Evolutionary conservation across 345 rosid genomes (phyloP).

Genomic region (Eucalyptus erythrocorys): DNA sequence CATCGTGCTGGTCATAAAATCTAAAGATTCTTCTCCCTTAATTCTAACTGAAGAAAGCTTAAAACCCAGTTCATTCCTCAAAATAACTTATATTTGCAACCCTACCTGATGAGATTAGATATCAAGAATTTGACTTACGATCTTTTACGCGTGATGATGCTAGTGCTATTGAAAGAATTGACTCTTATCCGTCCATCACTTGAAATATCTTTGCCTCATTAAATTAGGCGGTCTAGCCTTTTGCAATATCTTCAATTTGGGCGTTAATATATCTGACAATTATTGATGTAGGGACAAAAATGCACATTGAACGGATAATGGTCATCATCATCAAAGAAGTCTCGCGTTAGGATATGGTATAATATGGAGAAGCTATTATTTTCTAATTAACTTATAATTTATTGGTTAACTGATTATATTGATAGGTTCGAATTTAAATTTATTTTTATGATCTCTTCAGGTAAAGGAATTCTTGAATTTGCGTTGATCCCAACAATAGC

Average conservation of each 20-base stretch:
- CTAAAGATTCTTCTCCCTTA: no score
- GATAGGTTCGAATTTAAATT: not conserved
- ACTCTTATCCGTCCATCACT: not conserved
- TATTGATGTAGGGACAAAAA: not conserved
- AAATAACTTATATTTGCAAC: not conserved
- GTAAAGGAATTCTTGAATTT: not conserved
- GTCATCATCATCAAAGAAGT: not conserved
- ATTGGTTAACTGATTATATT: rapidly evolving
- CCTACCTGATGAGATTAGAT: not conserved
- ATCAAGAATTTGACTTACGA: not conserved
- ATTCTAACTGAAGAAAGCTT: not conserved
- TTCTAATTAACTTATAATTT: rapidly evolving
- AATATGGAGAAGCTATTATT: not conserved
- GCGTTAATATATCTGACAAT: no score
- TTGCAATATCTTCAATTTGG: not conserved
- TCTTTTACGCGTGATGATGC: not conserved
- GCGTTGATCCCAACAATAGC: not conserved
- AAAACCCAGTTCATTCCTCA: not conserved
- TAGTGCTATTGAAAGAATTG: not conserved
- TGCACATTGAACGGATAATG: not conserved
- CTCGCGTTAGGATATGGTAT: not conserved
- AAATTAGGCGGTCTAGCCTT: not conserved
- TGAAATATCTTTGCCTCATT: not conserved
- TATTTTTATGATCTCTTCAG: not conserved
- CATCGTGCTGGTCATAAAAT: no score